These are phyloP conservation scores for Actinomucor elegans DNA, from an alignment of 371 early-diverging fungal species.

Conservation along the genomic window DNA sequence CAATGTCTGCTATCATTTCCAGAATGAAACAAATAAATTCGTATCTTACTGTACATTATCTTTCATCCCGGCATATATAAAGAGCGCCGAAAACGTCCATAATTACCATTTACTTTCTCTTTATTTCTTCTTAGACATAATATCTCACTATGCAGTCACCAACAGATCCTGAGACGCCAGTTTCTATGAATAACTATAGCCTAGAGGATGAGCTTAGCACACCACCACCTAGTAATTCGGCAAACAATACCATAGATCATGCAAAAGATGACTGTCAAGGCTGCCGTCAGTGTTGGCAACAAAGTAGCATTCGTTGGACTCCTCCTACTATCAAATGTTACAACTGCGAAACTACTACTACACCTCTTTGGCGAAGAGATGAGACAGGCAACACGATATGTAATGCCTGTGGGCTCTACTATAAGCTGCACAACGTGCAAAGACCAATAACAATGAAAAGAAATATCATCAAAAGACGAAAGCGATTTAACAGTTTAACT, in stretches of 20 bases:
- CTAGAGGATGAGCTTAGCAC: too few relatives aligned
- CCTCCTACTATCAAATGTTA: constrained; percentile 52
- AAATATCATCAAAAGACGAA: constrained; percentile 79
- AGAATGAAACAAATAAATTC: neutral
- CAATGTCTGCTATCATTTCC: neutral
- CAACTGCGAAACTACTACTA: constrained; percentile 80
- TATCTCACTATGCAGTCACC: too few relatives aligned
- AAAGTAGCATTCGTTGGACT: constrained; percentile 11
- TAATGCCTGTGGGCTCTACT: constrained; percentile 88
- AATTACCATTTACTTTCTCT: neutral
- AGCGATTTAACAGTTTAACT: constrained; percentile 49
- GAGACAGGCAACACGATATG: constrained; percentile 76
- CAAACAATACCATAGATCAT: neutral
- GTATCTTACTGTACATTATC: too few relatives aligned
- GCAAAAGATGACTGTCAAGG: constrained; percentile 11
- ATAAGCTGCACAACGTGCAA: constrained; percentile 74
- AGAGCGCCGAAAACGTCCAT: neutral
- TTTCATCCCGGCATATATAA: too few relatives aligned
- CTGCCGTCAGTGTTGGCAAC: constrained; percentile 19
- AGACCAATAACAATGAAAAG: constrained; percentile 80
- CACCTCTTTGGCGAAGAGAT: constrained; percentile 90
- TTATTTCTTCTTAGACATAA: too few relatives aligned
- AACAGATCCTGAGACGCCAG: too few relatives aligned
- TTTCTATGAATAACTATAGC: too few relatives aligned
- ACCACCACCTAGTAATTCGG: too few relatives aligned